Conservation (phyloP, 1,284 basidiomycete genomes). For the Neolentinus lepideus region DNA sequence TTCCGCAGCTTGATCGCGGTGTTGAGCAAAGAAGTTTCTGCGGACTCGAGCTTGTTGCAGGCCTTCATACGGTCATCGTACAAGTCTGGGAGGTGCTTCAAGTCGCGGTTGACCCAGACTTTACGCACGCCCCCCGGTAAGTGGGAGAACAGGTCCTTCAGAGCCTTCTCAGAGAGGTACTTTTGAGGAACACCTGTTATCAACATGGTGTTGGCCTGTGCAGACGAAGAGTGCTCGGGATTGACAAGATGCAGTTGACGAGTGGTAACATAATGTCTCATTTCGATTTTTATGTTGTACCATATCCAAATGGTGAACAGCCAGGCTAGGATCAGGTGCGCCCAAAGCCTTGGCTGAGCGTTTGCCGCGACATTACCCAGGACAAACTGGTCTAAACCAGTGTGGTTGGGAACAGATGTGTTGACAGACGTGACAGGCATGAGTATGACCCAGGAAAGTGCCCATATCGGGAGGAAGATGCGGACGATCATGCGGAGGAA, state of each 20-base stretch:
- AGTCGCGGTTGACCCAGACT: constrained; percentile 86
- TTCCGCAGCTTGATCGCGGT: constrained; percentile 63
- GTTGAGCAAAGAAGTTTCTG: constrained; percentile 72
- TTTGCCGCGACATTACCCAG: constrained; percentile 69
- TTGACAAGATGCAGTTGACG: constrained; percentile 85
- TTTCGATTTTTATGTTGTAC: constrained; percentile 77
- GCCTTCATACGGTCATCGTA: constrained; percentile 76
- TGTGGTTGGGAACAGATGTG: constrained; percentile 37
- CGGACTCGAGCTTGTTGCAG: constrained; percentile 76
- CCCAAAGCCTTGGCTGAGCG: constrained; percentile 58
- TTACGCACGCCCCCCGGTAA: constrained; percentile 82
- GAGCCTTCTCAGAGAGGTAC: constrained; percentile 60
- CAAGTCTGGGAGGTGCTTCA: constrained; percentile 79
- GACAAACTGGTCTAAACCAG: constrained; percentile 70
- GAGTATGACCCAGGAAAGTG: constrained; percentile 66
- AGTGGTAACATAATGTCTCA: constrained; percentile 72
- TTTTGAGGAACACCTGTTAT: constrained; percentile 85
- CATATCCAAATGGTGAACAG: constrained; percentile 82
- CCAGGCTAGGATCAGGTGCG: constrained; percentile 69
- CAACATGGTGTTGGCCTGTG: constrained; percentile 85
- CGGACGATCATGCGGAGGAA: constrained; percentile 80
- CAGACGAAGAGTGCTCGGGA: constrained; percentile 59
- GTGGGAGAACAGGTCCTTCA: constrained; percentile 62
- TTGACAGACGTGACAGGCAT: constrained; percentile 61
- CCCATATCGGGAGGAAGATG: constrained; percentile 79